Evolutionary conservation across 495 filamentous ascomycete genomes (phyloP).

Genomic region (Penicillium soppii): DNA sequence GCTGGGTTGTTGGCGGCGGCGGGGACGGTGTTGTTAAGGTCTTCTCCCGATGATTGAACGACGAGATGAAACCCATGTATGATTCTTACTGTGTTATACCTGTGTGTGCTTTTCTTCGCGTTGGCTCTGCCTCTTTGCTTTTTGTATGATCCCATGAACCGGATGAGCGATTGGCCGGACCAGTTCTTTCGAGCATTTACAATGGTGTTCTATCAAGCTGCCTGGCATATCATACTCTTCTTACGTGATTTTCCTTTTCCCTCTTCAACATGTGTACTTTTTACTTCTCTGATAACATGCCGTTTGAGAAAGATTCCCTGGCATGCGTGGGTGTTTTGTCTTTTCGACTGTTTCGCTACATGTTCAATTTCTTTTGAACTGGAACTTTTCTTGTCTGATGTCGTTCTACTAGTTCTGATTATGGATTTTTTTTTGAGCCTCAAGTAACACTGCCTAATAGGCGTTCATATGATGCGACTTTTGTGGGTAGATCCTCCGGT

Average conservation of each 20-base stretch:
- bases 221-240: conserved; percentile 39
- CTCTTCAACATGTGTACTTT: conserved; percentile 31
- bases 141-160: conserved; percentile 42
- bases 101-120: conserved; percentile 19
- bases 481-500: background rate
- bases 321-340: conserved; percentile 22
- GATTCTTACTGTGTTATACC: conserved; percentile 29
- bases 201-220: conserved; percentile 37
- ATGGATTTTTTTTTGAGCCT: background rate
- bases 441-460: background rate
- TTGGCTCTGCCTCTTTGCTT: conserved; percentile 18
- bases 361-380: background rate
- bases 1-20: conserved; percentile 90
- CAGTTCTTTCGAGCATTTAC: conserved; percentile 44
- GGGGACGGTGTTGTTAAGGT: conserved; percentile 98
- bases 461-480: background rate
- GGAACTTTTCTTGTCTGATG: background rate
- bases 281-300: conserved; percentile 25
- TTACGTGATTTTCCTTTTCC: conserved; percentile 27
- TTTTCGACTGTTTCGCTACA: conserved; percentile 11
- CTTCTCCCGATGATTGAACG: conserved; percentile 62
- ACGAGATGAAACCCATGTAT: conserved; percentile 36
- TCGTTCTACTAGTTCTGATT: background rate
- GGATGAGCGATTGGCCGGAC: conserved; percentile 43
- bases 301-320: conserved; percentile 28